A percentile compares a stretch with the other conserved stretches of the same genome.
These are phyloP conservation scores for Actinomortierella ambigua DNA, from an alignment of 371 early-diverging fungal species.

Conservation along the genomic window DNA sequence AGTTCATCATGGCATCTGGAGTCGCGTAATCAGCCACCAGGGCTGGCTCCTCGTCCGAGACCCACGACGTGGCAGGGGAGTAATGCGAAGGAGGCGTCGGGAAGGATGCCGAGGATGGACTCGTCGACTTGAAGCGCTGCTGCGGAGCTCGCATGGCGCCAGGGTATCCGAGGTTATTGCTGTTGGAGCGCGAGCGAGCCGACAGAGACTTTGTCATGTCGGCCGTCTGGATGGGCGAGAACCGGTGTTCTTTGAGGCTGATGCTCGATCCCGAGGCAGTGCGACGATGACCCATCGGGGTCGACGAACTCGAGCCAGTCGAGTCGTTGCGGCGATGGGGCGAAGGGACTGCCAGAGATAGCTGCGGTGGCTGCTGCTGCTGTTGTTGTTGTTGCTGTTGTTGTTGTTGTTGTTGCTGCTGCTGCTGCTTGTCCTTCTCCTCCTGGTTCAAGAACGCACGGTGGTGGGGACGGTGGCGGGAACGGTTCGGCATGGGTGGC, in stretches of 20 bases:
- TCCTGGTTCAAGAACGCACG: slow-evolving; percentile 25
- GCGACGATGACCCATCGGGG: slow-evolving; percentile 25
- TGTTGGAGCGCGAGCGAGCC: slow-evolving; percentile 34
- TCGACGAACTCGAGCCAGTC: slow-evolving; percentile 29
- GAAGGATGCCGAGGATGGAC: slow-evolving; percentile 24
- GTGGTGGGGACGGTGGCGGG: slow-evolving; percentile 45
- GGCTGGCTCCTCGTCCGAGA: slow-evolving; percentile 40
- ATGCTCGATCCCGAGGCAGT: slow-evolving; percentile 21
- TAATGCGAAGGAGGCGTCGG: slow-evolving; percentile 27
- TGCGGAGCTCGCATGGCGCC: slow-evolving; percentile 14
- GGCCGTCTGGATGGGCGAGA: slow-evolving; percentile 29
- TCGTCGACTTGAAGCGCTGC: slow-evolving; percentile 29
- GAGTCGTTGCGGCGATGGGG: slow-evolving; percentile 30
- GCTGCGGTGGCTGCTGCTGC: not conserved
- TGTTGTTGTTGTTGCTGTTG: not conserved
- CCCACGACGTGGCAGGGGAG: slow-evolving; percentile 36
- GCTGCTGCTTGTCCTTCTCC: not conserved
- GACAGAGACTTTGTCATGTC: slow-evolving; percentile 23
- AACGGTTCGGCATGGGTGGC: slow-evolving; percentile 50
- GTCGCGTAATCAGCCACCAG: slow-evolving; percentile 18
- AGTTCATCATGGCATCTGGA: slow-evolving; percentile 13
- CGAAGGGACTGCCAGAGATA: slow-evolving; percentile 15
- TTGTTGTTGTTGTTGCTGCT: slow-evolving; percentile 2
- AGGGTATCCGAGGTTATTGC: slow-evolving; percentile 12
- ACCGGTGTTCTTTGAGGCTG: slow-evolving; percentile 36